Evolutionary conservation across 371 early-diverging fungal genomes (phyloP), one percentile per base, ranked within the genome.

Genomic region (Parasitella parasitica): DNA sequence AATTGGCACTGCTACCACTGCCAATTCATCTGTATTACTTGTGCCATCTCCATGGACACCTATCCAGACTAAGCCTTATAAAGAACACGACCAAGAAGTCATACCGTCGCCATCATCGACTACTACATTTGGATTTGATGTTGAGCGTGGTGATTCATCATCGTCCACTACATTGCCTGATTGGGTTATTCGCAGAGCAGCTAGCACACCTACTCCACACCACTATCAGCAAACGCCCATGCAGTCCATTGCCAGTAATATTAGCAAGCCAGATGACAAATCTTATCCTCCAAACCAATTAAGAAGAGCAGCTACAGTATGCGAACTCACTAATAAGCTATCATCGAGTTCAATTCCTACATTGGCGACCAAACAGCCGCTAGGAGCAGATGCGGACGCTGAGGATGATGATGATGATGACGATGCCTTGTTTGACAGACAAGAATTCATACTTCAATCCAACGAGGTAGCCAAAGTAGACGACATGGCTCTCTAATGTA

Each of bases 371-470:
- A 16, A 39, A 2, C 6, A 4, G 16, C 41, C 27, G 4, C 27
- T 30, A 41, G 4, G 3, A 41, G 4, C 32, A 2, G 9, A 12
- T 38, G 18, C 22, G 4, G 6, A 61, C 26, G 38, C n/a, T n/a
- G 27, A n/a, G 11, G 48, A 54, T 20, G 39, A 48, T 26, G 30
- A 54, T 35, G 63, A 57, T 7, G 39, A 43, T 5, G 48, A 50
- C 16, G 59, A 59, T 49, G 15, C 36, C 48, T 22, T 27, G 1
- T 75, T 75, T 70, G 75, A 75, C 57, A 67, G 72, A 54, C 75
- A 75, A 43, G 75, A 75, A 26, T 75, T 75, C 38, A 64, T 75
- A 27, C 46, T 73, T 26, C 58, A 53, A 11, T 70, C 73, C 5
- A 63, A 60, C 5, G 73, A 73, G 27, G 51, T 56, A 22, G 39